Conservation (phyloP, 495 filamentous ascomycete species). For the Chaetomidium leptoderma region DNA sequence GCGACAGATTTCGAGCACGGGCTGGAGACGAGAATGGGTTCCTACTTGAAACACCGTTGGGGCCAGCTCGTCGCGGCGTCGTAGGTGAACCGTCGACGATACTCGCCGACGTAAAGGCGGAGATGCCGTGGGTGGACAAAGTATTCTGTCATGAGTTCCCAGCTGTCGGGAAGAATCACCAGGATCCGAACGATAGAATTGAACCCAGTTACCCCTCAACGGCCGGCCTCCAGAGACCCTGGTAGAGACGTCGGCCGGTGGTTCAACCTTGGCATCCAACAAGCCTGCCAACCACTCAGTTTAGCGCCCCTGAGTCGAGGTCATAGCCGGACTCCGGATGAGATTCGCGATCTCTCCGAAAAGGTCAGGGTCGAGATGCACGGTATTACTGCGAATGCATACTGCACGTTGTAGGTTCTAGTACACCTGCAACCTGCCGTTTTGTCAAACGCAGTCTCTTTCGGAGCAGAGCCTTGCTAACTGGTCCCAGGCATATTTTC, state of each 20-base stretch:
- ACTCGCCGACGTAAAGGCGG: too few relatives aligned
- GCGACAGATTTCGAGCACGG: too few relatives aligned
- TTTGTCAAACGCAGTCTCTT: background rate
- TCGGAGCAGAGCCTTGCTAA: slow-evolving; percentile 8
- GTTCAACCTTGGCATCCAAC: slow-evolving; percentile 74
- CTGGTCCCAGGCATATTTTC: slow-evolving; percentile 27
- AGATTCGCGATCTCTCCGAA: slow-evolving; percentile 57
- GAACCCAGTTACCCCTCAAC: slow-evolving; percentile 77
- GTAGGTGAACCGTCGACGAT: too few relatives aligned
- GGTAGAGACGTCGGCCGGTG: slow-evolving; percentile 68
- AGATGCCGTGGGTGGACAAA: too few relatives aligned
- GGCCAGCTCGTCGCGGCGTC: too few relatives aligned
- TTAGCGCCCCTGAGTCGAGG: slow-evolving; percentile 70
- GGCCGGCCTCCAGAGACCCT: too few relatives aligned
- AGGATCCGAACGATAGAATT: too few relatives aligned
- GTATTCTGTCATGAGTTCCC: too few relatives aligned
- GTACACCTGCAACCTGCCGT: too few relatives aligned
- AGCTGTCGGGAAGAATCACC: too few relatives aligned
- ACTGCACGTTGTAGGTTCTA: slow-evolving; percentile 63
- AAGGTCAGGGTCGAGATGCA: slow-evolving; percentile 66
- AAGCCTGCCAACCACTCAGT: slow-evolving; percentile 70
- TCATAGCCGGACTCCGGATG: slow-evolving; percentile 55
- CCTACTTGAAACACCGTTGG: too few relatives aligned
- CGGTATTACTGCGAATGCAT: slow-evolving; percentile 59
- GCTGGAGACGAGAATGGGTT: too few relatives aligned